A percentile compares a stretch with the other conserved stretches of the same genome.
Conservation (phyloP, 306 rosid species). For the Lathyrus aphaca region DNA sequence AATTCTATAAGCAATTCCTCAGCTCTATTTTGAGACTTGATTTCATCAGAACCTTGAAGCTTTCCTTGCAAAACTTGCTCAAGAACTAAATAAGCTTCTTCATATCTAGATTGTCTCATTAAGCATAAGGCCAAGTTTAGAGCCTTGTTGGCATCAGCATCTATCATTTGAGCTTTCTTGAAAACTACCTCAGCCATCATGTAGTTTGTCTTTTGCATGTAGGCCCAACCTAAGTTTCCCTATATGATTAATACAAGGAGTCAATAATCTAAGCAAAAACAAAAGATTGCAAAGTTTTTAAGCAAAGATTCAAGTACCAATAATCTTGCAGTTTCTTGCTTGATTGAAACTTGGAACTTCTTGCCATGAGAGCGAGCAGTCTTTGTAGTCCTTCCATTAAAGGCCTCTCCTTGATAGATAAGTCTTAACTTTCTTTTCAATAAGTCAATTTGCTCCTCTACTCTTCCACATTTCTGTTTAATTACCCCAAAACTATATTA, state of each 20-base stretch:
- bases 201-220: conserved; percentile 77
- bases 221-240: conserved; percentile 99
- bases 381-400: conserved; percentile 81
- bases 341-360: conserved; percentile 88
- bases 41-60: conserved; percentile 59
- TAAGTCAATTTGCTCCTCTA: conserved; percentile 84
- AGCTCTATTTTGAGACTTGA: conserved; percentile 57
- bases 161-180: conserved; percentile 77
- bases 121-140: conserved; percentile 76
- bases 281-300: neutral
- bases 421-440: conserved; percentile 69
- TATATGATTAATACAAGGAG: conserved; percentile 20
- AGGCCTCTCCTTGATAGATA: conserved; percentile 84
- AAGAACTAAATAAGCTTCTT: conserved; percentile 57
- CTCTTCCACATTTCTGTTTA: conserved; percentile 73
- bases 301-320: conserved; percentile 58
- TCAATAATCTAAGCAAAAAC: neutral
- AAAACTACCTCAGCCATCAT: conserved; percentile 75
- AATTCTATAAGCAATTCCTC: conserved; percentile 55
- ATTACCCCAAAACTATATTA: conserved; percentile 4
- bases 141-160: conserved; percentile 85
- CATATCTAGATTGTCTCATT: conserved; percentile 58
- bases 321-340: conserved; percentile 86
- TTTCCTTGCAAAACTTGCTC: conserved; percentile 54
- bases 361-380: conserved; percentile 93